Conservation (phyloP, 768 basidiomycete species). For the Podaxis carcinomalis region DNA sequence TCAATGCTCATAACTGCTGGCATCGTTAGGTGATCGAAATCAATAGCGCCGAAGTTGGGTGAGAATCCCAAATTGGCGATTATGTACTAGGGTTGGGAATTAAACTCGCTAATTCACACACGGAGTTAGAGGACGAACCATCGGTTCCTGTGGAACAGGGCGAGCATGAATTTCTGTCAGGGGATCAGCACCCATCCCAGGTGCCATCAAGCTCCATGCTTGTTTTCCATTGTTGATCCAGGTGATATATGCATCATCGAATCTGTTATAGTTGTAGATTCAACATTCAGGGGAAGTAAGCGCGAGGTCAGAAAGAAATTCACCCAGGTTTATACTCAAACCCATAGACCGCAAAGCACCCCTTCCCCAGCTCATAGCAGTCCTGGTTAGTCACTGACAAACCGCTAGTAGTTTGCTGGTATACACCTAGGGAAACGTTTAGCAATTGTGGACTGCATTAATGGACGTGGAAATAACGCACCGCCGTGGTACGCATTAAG, state of each 20-base stretch:
- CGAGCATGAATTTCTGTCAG: constrained; percentile 49
- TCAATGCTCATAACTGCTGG: constrained; percentile 69
- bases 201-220: constrained; percentile 63
- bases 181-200: constrained; percentile 50
- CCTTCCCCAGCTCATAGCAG: constrained; percentile 52
- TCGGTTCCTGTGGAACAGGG: constrained; percentile 67
- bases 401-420: constrained; percentile 74
- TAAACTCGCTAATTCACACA: background rate
- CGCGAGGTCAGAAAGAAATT: constrained; percentile 3
- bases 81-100: constrained; percentile 43
- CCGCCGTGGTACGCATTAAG: constrained; percentile 64
- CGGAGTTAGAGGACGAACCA: constrained; percentile 43
- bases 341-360: constrained; percentile 35
- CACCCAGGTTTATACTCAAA: constrained; percentile 52
- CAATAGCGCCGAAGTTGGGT: constrained; percentile 60
- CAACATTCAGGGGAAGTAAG: background rate
- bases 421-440: constrained; percentile 33
- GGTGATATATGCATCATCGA: constrained; percentile 52
- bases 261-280: constrained; percentile 12
- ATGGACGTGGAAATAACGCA: constrained; percentile 31
- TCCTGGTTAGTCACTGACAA: constrained; percentile 57
- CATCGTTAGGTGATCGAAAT: constrained; percentile 49
- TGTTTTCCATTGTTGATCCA: constrained; percentile 66
- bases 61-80: constrained; percentile 72
- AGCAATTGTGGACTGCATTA: constrained; percentile 23